These are phyloP conservation scores for Selaginella moellendorffii DNA, from an alignment of 75 land plant species.

Conservation along the genomic window DNA sequence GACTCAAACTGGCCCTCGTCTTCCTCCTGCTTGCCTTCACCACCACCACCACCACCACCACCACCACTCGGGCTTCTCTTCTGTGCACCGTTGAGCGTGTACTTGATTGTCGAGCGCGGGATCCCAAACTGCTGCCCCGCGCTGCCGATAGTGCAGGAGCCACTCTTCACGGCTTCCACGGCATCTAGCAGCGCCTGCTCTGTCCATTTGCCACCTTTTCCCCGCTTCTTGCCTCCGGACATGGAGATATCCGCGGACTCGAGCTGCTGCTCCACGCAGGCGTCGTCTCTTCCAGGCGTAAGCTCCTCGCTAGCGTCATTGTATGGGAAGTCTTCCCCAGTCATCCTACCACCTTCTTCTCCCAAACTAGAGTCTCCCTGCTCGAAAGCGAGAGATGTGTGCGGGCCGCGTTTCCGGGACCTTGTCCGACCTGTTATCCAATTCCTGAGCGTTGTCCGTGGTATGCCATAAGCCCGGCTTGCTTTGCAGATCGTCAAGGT, in stretches of 20 bases:
- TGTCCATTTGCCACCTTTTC: conserved; percentile 6
- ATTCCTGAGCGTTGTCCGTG: neutral
- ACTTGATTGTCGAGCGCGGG: no score
- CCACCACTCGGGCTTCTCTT: neutral
- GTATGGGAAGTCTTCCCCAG: neutral
- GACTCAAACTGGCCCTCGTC: no score
- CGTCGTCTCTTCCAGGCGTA: neutral
- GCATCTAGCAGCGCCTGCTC: conserved; percentile 3
- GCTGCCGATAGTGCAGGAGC: neutral
- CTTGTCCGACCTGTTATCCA: conserved; percentile 7
- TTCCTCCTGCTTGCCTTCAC: neutral
- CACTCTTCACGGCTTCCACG: neutral
- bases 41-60: no score
- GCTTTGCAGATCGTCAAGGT: conserved; percentile 3
- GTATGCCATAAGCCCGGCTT: conserved; percentile 3
- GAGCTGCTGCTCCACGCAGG: neutral
- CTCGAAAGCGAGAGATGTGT: neutral
- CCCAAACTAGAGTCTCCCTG: neutral
- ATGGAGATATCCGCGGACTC: no score
- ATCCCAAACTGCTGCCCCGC: no score
- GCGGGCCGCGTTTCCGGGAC: conserved; percentile 2
- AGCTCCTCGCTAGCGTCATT: neutral
- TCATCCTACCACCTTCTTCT: no score
- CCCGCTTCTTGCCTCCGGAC: no score
- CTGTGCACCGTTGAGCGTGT: neutral